Evolutionary conservation across 169 alveolate genomes (phyloP), one percentile per base, ranked within the genome.

Genomic region (Toxoplasma gondii): DNA sequence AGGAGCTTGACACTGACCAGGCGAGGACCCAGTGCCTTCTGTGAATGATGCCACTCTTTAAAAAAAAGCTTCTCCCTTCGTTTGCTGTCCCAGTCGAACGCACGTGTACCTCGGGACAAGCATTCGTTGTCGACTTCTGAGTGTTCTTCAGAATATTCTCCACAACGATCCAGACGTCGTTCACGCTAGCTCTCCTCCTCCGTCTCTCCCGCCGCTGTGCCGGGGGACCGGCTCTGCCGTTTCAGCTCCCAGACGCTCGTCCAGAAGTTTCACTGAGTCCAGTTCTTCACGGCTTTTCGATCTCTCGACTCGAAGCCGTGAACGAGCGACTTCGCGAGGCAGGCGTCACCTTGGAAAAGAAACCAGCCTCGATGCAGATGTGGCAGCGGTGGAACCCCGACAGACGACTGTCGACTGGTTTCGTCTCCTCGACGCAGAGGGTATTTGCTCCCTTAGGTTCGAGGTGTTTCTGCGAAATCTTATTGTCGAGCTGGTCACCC

Each of bases 371-470:
- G n/a, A 64, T 64, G 74, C 24, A 4, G 74, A 64, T 45, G 86
- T 1, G 44, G n/a, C 39, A 78, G 86, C 12, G 9, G 86, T n/a
- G 45, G 86, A 78, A 17, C 43, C 44, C 7, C 45, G 86, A 19
- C 86, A n/a, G 43, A 78, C 86, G 45, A 29, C 44, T 38, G 86
- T 78, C 31, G 90, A 82, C 90, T 82, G 90, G 90, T 31, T 82
- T 9, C 24, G 31, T 0, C 69, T 82, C 44, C 69, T 82, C 38
- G 64, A 82, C 69, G 90, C 38, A 49, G 90, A 22, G 53, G 90
- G 90, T 31, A 22, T 82, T 1, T 43, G 53, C 64, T 41, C 90
- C 29, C 67, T 82, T 7, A 64, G 90, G 5, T 82, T 82, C 64
- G 90, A 82, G 67, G 90, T 43, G 64, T 31, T 82, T 17, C 27